phyloP scores from a whole-genome alignment of 257 asterid genomes.

The Penstemon davidsonii region DNA sequence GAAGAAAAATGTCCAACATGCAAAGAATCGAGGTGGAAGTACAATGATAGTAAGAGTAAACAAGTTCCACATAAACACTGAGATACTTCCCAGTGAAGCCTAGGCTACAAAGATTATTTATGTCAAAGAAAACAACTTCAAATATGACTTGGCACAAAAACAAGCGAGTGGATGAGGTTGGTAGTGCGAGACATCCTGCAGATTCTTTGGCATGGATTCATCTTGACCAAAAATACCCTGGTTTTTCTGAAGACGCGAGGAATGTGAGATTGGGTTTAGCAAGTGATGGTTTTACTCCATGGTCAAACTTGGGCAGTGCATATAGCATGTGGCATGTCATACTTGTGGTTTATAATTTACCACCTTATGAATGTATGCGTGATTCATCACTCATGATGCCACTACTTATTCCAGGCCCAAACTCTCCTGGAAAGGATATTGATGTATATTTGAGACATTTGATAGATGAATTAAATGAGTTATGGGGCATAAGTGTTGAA shows the following conservation, averaged over 20 bases:
- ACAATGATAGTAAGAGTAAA: no score
- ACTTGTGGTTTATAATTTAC: neutral
- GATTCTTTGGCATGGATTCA: neutral
- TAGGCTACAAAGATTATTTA: neutral
- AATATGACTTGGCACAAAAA: slow-evolving; percentile 2
- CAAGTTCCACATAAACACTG: neutral
- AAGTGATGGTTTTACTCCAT: neutral
- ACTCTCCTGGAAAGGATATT: neutral
- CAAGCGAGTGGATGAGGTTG: neutral
- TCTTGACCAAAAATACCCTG: no score
- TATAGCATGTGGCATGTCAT: slow-evolving; percentile 11
- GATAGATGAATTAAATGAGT: neutral
- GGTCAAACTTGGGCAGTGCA: neutral
- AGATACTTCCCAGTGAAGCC: neutral
- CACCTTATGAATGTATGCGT: neutral
- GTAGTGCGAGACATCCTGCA: neutral
- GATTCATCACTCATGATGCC: neutral
- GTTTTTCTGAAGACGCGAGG: neutral
- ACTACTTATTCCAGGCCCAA: neutral
- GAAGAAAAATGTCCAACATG: no score
- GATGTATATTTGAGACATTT: neutral
- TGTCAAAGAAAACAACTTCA: neutral
- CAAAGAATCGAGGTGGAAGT: no score
- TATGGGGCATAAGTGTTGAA: no score
- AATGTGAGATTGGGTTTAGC: neutral